Conservation (phyloP, 192 early-diverging fungal species). For the Coemansia sp. region DNA sequence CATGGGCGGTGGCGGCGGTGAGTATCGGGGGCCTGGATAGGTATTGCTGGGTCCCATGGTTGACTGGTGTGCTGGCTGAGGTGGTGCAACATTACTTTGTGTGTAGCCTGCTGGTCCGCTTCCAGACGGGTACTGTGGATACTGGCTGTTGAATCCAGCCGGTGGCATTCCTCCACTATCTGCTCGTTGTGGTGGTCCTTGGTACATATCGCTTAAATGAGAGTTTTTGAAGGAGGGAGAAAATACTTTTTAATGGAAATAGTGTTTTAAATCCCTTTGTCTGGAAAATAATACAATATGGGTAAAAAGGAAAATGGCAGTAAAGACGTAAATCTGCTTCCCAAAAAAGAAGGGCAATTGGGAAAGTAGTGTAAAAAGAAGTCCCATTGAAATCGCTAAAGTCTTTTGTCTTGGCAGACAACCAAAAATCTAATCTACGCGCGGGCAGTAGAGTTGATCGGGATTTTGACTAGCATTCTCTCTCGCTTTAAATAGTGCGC, state of each 20-base stretch:
- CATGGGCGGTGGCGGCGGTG: constrained; percentile 7
- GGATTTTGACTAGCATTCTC: too few species aligned
- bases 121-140: constrained; percentile 8
- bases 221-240: too few species aligned
- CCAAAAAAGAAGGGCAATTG: background rate
- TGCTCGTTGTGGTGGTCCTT: constrained; percentile 5
- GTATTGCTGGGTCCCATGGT: constrained; percentile 3
- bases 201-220: constrained; percentile 9
- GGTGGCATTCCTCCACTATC: constrained; percentile 8
- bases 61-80: constrained; percentile 13
- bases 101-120: constrained; percentile 2
- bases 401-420: background rate
- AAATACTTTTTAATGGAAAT: too few species aligned
- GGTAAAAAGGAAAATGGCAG: too few species aligned
- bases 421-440: too few species aligned
- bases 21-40: constrained; percentile 12
- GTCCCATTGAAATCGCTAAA: background rate
- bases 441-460: too few species aligned
- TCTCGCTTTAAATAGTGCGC: too few species aligned
- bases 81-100: background rate
- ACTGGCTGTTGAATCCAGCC: constrained; percentile 3
- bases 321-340: background rate
- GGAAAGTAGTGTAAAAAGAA: too few species aligned
- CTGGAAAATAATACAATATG: too few species aligned
- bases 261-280: background rate